A percentile compares a stretch with the other conserved stretches of the same genome.
Conservation (phyloP, 805 yeast species). For the Candida khao-thaluensis region DNA sequence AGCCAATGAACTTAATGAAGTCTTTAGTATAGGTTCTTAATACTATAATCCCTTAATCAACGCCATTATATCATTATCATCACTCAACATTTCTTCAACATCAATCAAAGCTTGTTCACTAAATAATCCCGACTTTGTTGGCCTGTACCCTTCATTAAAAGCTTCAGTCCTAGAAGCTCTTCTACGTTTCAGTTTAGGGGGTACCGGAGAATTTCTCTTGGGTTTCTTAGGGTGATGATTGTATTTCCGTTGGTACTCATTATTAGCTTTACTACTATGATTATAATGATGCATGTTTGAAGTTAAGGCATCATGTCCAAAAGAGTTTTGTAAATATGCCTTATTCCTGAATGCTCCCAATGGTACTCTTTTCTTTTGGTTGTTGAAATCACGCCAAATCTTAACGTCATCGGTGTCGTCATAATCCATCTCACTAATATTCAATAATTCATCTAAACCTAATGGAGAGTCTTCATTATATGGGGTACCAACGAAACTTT, state of each 20-base stretch:
- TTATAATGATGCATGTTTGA: conserved; percentile 21
- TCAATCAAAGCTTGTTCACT: conserved; percentile 72
- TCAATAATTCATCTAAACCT: conserved; percentile 75
- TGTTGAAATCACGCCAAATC: conserved; percentile 47
- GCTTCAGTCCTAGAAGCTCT: conserved; percentile 73
- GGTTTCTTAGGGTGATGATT: conserved; percentile 8
- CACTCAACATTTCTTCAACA: conserved; percentile 68
- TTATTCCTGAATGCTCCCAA: conserved; percentile 89
- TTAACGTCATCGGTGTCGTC: conserved; percentile 56
- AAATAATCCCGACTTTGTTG: conserved; percentile 73
- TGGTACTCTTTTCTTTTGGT: conserved; percentile 58
- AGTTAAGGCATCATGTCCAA: conserved; percentile 18
- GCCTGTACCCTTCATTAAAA: conserved; percentile 69
- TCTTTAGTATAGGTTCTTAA: too few relatives aligned
- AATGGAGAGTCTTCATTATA: conserved; percentile 37
- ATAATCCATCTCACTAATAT: conserved; percentile 84
- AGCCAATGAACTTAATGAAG: too few relatives aligned
- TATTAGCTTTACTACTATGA: conserved; percentile 24
- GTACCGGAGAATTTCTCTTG: conserved; percentile 7
- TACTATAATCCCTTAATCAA: conserved; percentile 31
- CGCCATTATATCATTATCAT: conserved; percentile 46
- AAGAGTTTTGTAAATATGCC: conserved; percentile 30
- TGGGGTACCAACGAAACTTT: conserved; percentile 20
- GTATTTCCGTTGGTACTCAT: conserved; percentile 25
- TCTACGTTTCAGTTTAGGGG: conserved; percentile 44